Evolutionary conservation across 192 early-diverging fungal species (phyloP), one percentile per base, ranked within the genome.

Genomic region (Irineochytrium annulatum): DNA sequence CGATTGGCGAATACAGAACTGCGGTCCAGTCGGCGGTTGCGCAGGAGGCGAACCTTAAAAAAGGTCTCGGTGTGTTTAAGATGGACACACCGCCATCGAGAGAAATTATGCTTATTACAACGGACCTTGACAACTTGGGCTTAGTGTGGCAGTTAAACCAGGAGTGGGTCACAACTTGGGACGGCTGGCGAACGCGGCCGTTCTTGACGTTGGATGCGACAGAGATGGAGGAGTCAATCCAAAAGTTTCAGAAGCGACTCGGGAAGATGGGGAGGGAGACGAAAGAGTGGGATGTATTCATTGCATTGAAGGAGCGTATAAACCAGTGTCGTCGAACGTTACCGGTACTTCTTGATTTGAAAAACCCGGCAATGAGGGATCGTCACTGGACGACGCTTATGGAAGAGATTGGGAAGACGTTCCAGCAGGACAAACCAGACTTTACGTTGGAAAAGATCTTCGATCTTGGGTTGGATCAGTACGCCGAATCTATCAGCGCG

Each of bases 271-370:
- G 61, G 8, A 77, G 70, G 52, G 81, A 83, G 27, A 69, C 78
- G 41, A 80, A 78, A 64, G 81, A 84, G 20, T 84, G 81, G 81
- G 81, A 84, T 51, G 76, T 82, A 13, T 84, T 65, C 52, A 26
- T n/a, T 3, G 59, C 34, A 27, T 62, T 84, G n/a, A 55, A 67
- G 28, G 81, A 83, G n/a, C 65, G 72, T n/a, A 69, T 83, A 13
- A 72, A 63, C 29, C 81, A 83, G 60, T 76, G 67, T 31, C 55
- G 71, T 27, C 39, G 81, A 41, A 77, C 77, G 24, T 67, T 83
- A 22, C 81, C 81, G n/a, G 55, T 83, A 0, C 62, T 83, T 16
- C 63, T 70, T 24, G 80, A 82, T 59, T 49, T 82, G 24, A 73
- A 66, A 34, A 82, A 82, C 57, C 77, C 80, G 3, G 80, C 80